Base-by-base conservation (phyloP, 2,329 filamentous ascomycete genomes). In the Neoarthrinium moseri region DNA sequence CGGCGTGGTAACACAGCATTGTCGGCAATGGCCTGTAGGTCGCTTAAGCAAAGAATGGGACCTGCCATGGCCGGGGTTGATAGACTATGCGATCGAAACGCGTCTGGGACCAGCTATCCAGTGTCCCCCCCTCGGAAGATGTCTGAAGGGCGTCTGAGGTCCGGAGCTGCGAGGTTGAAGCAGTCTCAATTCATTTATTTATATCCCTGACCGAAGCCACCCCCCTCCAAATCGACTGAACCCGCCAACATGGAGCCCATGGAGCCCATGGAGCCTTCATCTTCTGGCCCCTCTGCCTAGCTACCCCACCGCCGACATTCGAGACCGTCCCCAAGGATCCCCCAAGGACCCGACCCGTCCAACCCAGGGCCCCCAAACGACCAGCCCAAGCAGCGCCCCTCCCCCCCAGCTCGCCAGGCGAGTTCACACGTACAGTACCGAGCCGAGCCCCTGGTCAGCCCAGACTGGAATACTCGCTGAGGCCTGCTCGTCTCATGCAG, bases 401-500 rank as follows among this genome's bases (percentile, higher is more conserved):
- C n/a, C n/a, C n/a, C n/a, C n/a, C n/a, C n/a, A n/a, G n/a, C n/a
- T n/a, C n/a, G n/a, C 15, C 37, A 20, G 37, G 23, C 37, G 23
- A 26, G 37, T 40, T 18, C 30, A 29, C 37, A 40, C 15, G 37
- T 40, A 40, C 37, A n/a, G n/a, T n/a, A n/a, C n/a, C n/a, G n/a
- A n/a, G n/a, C n/a, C 37, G 37, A 40, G 23, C 23, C 37, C 37
- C 37, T 40, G 37, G 37, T 40, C 37, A 8, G 21, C 11, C 23
- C 17, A 6, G 12, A 13, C 15, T 20, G 18, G 20, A 17, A 44
- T 20, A 36, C 42, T 32, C 23, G 26, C 29, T 29, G 26, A 21
- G 18, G 6, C 17, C 42, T 43, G 17, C 17, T n/a, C 27, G 20
- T 37, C 41, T 44, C 30, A 44, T 48, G 48, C 46, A 57, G 21